Evolutionary conservation across 352 stramenopile species (phyloP), one percentile per base, ranked within the genome.

Genomic region (Phytophthora uliginosa): DNA sequence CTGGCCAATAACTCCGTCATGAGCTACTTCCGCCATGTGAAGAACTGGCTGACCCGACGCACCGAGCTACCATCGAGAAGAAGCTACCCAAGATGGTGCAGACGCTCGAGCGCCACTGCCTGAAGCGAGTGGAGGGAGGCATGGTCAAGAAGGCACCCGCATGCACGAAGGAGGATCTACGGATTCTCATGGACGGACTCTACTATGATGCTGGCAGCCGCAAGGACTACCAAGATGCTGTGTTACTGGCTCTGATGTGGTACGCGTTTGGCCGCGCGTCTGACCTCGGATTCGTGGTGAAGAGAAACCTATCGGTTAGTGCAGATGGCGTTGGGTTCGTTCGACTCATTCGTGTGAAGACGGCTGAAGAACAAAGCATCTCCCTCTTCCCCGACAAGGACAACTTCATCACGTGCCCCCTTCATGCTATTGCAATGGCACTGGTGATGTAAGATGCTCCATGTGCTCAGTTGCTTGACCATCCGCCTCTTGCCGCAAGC

Each of bases 11-110:
- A 69, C 42, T 65, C 63, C 0, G 47, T 73, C 0, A 69, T 77
- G 59, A 54, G 40, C 26, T 76, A 73, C 63, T 73, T 66, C 12
- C 45, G 53, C 0, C 63, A 73, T 20, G 63, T 69, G 2, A 77
- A 72, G 10, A 69, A 69, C 34, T 73, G 58, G 69, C 12, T 64
- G 36, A 63, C 13, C 70, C 54, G 8, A 59, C 55, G 15, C 36
- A 56, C 36, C 40, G 47, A 1, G 5, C 34, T 10, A 1, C n/a
- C 2, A 71, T 77, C 28, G 54, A 77, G 24, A 67, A 57, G 22
- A 59, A 61, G 22, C 31, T 77, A 33, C 34, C 69, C 4, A 55
- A 69, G 17, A 59, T 65, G 55, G 53, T 7, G 4, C 56, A 63
- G n/a, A 73, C 45, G 0, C 53, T 74, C 2, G 70, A 73, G 12